Conservation (phyloP, 2,329 filamentous ascomycete genomes). For the Decorospora gaudefroyi region DNA sequence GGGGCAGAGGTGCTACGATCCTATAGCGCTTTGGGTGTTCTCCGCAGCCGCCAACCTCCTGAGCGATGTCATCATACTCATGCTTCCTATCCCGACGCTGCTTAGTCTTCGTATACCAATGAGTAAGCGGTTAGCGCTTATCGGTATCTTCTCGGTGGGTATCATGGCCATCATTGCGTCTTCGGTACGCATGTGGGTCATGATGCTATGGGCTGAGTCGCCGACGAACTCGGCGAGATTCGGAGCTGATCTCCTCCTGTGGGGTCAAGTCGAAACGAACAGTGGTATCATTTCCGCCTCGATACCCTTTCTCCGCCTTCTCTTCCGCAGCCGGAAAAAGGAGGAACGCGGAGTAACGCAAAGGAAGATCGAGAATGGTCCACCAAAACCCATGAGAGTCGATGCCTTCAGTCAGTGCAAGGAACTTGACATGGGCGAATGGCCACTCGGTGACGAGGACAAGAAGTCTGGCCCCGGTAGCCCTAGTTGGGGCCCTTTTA, state of each 20-base stretch:
- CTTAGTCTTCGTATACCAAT: constrained; percentile 54
- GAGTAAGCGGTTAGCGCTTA: constrained; percentile 58
- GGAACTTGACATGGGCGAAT: constrained; percentile 27
- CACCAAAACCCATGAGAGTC: constrained; percentile 13
- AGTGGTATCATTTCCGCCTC: constrained; percentile 54
- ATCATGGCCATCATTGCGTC: constrained; percentile 45
- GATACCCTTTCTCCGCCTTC: constrained; percentile 51
- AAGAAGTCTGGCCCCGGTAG: background rate
- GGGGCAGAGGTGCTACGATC: constrained; percentile 39
- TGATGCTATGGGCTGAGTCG: constrained; percentile 43
- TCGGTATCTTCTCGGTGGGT: constrained; percentile 45
- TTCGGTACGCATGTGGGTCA: constrained; percentile 45
- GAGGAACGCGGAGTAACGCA: constrained; percentile 15
- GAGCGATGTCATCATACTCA: constrained; percentile 51
- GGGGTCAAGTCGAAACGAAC: constrained; percentile 55
- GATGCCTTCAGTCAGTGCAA: constrained; percentile 18
- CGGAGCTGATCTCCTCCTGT: constrained; percentile 48
- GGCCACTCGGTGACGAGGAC: constrained; percentile 28
- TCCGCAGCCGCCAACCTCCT: constrained; percentile 50
- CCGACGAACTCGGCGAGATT: constrained; percentile 46
- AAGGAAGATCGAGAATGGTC: constrained; percentile 17
- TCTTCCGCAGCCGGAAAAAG: constrained; percentile 41
- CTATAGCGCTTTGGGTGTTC: constrained; percentile 38
- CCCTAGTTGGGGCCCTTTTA: constrained; percentile 40
- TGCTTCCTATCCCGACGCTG: constrained; percentile 54